phyloP scores from a whole-genome alignment of 768 basidiomycete genomes.

The Mycena olivaceomarginata region DNA sequence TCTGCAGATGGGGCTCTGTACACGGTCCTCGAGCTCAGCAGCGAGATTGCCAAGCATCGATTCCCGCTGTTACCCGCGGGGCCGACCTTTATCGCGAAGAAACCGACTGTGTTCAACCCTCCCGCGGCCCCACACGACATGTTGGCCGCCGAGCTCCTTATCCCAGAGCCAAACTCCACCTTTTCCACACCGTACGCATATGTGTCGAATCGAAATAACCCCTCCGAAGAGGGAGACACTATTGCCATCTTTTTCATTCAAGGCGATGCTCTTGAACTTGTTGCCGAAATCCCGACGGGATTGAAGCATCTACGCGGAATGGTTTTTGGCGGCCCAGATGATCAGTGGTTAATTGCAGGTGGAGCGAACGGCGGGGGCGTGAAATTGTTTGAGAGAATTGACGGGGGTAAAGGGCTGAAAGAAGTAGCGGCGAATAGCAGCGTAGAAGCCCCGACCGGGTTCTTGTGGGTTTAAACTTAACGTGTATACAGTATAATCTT shows the following conservation, averaged over 20 bases:
- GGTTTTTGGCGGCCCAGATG: slow-evolving; percentile 77
- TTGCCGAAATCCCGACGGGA: slow-evolving; percentile 81
- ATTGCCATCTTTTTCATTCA: slow-evolving; percentile 81
- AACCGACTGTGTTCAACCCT: slow-evolving; percentile 69
- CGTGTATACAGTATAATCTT: slow-evolving; percentile 8
- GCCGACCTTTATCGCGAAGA: slow-evolving; percentile 65
- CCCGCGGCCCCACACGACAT: slow-evolving; percentile 67
- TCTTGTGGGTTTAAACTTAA: slow-evolving; percentile 68
- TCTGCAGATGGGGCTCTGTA: slow-evolving; percentile 76
- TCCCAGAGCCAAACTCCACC: slow-evolving; percentile 70
- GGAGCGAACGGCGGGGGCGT: slow-evolving; percentile 80
- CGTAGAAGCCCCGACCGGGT: slow-evolving; percentile 71
- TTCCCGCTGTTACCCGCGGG: slow-evolving; percentile 65
- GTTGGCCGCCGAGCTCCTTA: slow-evolving; percentile 83
- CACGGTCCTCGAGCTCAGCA: slow-evolving; percentile 81
- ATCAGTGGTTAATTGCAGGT: slow-evolving; percentile 78
- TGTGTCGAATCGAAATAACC: slow-evolving; percentile 85
- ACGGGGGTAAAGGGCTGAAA: slow-evolving; percentile 74
- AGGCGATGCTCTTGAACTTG: slow-evolving; percentile 66
- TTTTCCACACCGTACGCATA: slow-evolving; percentile 80
- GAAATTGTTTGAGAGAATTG: slow-evolving; percentile 81
- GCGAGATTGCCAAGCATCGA: slow-evolving; percentile 72
- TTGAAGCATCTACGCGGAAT: slow-evolving; percentile 84
- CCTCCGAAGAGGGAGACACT: slow-evolving; percentile 80
- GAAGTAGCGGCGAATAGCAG: slow-evolving; percentile 68